A percentile compares a stretch with the other conserved stretches of the same genome.
Evolutionary conservation across 1,139 yeast species (phyloP).

Genomic region (Candida gigantensis): DNA sequence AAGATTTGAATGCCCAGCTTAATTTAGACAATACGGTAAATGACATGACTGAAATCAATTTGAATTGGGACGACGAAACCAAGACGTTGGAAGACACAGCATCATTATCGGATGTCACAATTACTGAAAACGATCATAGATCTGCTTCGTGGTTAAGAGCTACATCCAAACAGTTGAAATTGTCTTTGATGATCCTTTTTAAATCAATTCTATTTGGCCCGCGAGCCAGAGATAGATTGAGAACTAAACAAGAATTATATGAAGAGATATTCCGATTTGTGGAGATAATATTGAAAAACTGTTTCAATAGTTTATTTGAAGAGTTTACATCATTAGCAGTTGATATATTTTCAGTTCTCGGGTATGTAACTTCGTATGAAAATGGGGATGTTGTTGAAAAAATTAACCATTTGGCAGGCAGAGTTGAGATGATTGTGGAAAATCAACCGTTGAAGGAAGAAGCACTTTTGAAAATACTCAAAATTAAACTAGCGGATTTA

Average conservation of each 20-base stretch:
- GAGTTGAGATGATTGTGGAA: constrained; percentile 1
- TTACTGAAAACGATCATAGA: constrained; percentile 27
- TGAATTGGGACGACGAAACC: constrained; percentile 20
- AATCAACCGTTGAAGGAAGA: constrained; percentile 7
- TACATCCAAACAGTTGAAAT: constrained; percentile 60
- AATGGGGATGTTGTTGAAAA: constrained; percentile 13
- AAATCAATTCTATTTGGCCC: constrained; percentile 22
- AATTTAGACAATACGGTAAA: constrained; percentile 4
- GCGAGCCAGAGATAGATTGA: constrained; percentile 21
- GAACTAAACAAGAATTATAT: constrained; percentile 24
- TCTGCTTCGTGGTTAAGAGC: constrained; percentile 64
- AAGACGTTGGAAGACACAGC: constrained; percentile 10
- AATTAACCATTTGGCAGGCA: constrained; percentile 5
- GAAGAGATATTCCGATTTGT: constrained; percentile 26
- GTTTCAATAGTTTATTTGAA: constrained; percentile 35
- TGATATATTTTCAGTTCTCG: constrained; percentile 30
- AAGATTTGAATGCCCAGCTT: constrained; percentile 21
- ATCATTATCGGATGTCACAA: constrained; percentile 8
- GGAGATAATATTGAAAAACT: constrained; percentile 22
- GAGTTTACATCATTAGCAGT: constrained; percentile 34
- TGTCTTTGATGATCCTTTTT: constrained; percentile 40
- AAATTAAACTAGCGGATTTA: constrained; percentile 26
- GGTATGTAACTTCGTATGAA: constrained; percentile 17
- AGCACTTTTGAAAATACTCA: constrained; percentile 18
- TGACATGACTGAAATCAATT: constrained; percentile 20